Percentiles rank a stretch among this genome's conserved stretches.
These are phyloP conservation scores for Moesziomyces parantarcticus DNA, from an alignment of 1,284 basidiomycete species.

Conservation along the genomic window DNA sequence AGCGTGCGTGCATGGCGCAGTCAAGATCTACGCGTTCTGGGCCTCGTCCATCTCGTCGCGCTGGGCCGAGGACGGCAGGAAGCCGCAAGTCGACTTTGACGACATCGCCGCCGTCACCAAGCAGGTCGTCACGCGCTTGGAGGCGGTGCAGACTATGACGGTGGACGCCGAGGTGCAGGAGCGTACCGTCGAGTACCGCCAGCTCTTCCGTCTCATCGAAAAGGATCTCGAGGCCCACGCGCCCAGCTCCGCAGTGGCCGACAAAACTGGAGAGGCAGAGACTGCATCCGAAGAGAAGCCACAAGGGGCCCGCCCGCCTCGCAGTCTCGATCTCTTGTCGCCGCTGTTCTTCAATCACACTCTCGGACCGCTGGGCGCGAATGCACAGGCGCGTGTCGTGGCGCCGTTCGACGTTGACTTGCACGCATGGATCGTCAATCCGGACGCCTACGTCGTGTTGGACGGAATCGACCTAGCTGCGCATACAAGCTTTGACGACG, in stretches of 20 bases:
- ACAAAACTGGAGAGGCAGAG: neutral
- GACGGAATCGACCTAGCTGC: constrained; percentile 18
- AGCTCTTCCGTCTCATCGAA: constrained; percentile 82
- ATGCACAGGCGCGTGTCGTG: constrained; percentile 82
- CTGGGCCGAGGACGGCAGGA: constrained; percentile 83
- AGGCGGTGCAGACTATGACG: constrained; percentile 71
- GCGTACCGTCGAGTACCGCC: constrained; percentile 81
- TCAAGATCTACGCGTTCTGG: constrained; percentile 89
- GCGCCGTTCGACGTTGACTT: constrained; percentile 86
- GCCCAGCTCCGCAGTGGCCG: neutral
- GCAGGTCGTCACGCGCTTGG: constrained; percentile 73
- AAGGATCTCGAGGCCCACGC: constrained; percentile 74
- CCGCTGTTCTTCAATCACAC: constrained; percentile 84
- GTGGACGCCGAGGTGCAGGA: constrained; percentile 89
- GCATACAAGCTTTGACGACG: constrained; percentile 8
- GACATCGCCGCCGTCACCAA: constrained; percentile 75
- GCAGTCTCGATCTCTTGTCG: constrained; percentile 85
- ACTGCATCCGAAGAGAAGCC: neutral
- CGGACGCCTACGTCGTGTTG: constrained; percentile 21
- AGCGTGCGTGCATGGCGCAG: constrained; percentile 80
- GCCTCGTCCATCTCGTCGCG: constrained; percentile 77
- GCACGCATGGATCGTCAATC: constrained; percentile 81
- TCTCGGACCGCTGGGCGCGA: constrained; percentile 83
- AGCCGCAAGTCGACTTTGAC: constrained; percentile 71
- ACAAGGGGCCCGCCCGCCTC: constrained; percentile 71